Evolutionary conservation across 116 monocot genomes (phyloP).

Genomic region (Papilionanthe hybrid): DNA sequence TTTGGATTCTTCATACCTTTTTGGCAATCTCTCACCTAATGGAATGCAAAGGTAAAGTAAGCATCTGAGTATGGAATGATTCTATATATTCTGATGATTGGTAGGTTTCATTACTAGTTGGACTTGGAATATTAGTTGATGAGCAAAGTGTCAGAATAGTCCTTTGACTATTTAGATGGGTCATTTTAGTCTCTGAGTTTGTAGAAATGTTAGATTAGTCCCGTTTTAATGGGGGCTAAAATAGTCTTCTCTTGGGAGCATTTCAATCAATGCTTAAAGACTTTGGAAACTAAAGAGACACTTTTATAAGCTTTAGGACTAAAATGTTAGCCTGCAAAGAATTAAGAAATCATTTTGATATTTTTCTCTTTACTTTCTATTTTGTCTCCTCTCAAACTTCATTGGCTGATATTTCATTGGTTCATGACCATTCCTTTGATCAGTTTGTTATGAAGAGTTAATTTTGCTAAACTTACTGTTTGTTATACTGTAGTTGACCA

Average conservation of each 20-base stretch:
- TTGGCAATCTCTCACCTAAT: not conserved
- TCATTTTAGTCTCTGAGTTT: too few relatives aligned
- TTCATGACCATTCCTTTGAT: not conserved
- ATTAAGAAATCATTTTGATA: too few relatives aligned
- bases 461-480: not conserved
- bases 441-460: not conserved
- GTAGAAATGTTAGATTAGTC: too few relatives aligned
- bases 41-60: not conserved
- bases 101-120: not conserved
- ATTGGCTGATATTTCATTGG: conserved; percentile 1
- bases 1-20: conserved; percentile 2
- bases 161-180: too few relatives aligned
- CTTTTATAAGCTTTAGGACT: too few relatives aligned
- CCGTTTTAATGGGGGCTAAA: too few relatives aligned
- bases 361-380: not conserved
- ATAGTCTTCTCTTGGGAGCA: too few relatives aligned
- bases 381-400: not conserved
- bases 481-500: not conserved
- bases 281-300: too few relatives aligned
- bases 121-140: not conserved
- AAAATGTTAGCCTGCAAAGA: too few relatives aligned
- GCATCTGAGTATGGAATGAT: not conserved
- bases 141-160: too few relatives aligned
- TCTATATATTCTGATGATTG: not conserved
- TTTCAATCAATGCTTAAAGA: too few relatives aligned